Conservation (phyloP, 2,329 filamentous ascomycete species). For the Penicillium expansum region DNA sequence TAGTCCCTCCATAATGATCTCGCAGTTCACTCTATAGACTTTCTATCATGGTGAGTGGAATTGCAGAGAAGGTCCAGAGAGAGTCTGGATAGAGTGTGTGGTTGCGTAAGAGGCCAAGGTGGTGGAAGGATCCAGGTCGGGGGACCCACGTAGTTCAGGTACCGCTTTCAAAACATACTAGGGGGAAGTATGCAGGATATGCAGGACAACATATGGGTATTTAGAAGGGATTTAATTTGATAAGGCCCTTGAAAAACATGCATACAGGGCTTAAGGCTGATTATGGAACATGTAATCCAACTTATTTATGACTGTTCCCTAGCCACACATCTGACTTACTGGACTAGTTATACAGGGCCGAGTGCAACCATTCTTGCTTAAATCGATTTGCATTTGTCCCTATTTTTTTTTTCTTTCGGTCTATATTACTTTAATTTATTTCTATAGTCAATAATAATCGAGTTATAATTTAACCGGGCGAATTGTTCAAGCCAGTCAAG, state of each 20-base stretch:
- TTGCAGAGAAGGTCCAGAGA: neutral
- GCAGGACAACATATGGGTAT: neutral
- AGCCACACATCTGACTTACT: neutral
- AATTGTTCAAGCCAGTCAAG: neutral
- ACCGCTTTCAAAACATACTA: slow-evolving; percentile 21
- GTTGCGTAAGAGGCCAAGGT: slow-evolving; percentile 12
- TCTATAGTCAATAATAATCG: neutral
- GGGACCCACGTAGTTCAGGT: slow-evolving; percentile 21
- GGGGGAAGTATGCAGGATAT: slow-evolving; percentile 1
- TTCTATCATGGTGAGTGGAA: slow-evolving; percentile 26
- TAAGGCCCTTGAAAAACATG: neutral
- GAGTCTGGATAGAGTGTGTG: neutral
- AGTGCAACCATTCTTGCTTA: neutral
- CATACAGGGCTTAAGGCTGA: neutral
- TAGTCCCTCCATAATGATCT: slow-evolving; percentile 58
- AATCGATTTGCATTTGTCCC: neutral
- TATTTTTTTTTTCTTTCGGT: neutral
- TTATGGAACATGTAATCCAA: slow-evolving; percentile 1
- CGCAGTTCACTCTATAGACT: slow-evolving; percentile 28
- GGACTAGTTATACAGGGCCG: neutral
- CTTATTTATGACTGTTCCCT: neutral
- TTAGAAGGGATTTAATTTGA: neutral
- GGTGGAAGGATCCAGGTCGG: slow-evolving; percentile 6
- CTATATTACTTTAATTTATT: neutral
- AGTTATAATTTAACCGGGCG: neutral